Conservation (phyloP, 495 filamentous ascomycete species). For the Aspergillus olivimuriae region DNA sequence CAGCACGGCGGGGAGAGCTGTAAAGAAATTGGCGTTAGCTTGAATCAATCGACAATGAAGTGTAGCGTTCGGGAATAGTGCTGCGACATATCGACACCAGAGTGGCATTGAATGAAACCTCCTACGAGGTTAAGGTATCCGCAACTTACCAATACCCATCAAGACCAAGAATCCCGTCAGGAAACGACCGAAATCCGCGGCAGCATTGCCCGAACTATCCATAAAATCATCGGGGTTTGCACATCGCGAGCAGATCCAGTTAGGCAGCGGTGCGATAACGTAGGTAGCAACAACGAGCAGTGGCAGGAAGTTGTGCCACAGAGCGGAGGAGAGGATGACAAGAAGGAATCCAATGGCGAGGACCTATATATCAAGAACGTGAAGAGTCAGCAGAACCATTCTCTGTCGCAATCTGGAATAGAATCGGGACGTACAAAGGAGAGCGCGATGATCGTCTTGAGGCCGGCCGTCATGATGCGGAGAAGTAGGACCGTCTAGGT, state of each 20-base stretch:
- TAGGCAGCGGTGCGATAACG: constrained; percentile 85
- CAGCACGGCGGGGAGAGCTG: constrained; percentile 86
- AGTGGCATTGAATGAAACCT: background rate
- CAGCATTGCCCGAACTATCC: constrained; percentile 69
- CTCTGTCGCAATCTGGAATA: background rate
- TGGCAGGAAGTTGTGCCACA: constrained; percentile 88
- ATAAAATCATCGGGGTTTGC: constrained; percentile 96
- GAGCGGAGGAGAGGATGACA: constrained; percentile 93
- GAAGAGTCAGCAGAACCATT: too few species aligned
- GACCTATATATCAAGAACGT: too few species aligned
- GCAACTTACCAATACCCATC: constrained; percentile 86
- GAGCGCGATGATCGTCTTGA: constrained; percentile 97
- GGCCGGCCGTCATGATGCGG: constrained; percentile 74
- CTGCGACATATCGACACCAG: background rate
- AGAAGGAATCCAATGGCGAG: constrained; percentile 98
- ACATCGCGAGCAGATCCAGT: constrained; percentile 87
- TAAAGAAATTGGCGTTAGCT: constrained; percentile 18
- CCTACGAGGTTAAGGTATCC: background rate
- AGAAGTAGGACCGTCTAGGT: constrained; percentile 17
- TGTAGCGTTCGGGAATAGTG: background rate
- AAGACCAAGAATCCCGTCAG: constrained; percentile 94
- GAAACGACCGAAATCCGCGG: constrained; percentile 89
- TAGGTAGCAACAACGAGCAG: constrained; percentile 94
- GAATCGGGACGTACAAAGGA: constrained; percentile 79
- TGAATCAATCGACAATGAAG: background rate